Evolutionary conservation across 2,329 filamentous ascomycete genomes (phyloP), one percentile per base, ranked within the genome.

Genomic region (Penicillium sp.): DNA sequence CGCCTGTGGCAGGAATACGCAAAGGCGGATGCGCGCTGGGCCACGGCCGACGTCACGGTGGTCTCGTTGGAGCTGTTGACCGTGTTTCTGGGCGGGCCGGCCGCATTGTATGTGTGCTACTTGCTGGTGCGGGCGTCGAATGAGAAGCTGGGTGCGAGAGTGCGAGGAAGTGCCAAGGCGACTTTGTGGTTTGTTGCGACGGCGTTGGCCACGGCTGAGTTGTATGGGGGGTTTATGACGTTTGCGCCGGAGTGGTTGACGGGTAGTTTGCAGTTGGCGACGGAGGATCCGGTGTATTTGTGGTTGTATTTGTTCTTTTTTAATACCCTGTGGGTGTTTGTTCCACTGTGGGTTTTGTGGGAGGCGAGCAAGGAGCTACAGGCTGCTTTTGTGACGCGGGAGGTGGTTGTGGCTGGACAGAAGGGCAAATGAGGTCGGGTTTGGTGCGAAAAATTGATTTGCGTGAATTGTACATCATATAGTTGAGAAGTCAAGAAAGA

Each of bases 301-400:
- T 83, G 80, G 78, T 65, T 84, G 9, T 84, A 84, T 57, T 65
- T 85, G 53, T 65, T 78, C 50, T 83, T 83, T 65, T 84, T 84
- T 68, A 85, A 85, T 59, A 77, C 71, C 13, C 66, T 84, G 3
- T 84, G 81, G 80, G 80, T 84, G 12, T 73, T 74, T 52, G 72
- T 82, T 49, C 80, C 80, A 1, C 50, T 76, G 18, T 83, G 78
- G 78, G 74, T 82, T 36, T 56, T 82, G 47, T 76, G 67, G 56
- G 76, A 79, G 61, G 73, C 73, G 2, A 76, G 74, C 45, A 65
- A 66, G 38, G 73, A 76, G 49, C 63, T 77, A 40, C 68, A 52
- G 32, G 51, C 43, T 9, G 67, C 65, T 24, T 72, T 72, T 62
- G 57, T 64, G 6, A 48, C 39, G 6, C 62, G 61, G 11, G 65